phyloP scores from a whole-genome alignment of 305 asterid genomes.

The Ilex paraguariensis region DNA sequence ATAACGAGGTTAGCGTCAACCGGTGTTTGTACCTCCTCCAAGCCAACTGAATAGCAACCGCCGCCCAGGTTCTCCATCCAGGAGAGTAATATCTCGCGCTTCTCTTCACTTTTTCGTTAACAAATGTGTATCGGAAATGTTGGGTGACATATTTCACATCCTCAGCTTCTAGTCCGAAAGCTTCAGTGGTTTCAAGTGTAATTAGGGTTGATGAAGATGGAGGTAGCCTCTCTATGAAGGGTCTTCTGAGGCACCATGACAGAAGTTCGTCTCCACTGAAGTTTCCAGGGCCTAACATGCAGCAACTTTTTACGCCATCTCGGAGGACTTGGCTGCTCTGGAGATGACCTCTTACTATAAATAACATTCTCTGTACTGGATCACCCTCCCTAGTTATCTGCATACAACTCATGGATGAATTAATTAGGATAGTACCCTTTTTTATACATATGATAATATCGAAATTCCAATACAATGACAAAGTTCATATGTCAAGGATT shows the following conservation, averaged over 20 bases:
- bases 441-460: no score
- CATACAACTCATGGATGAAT: neutral
- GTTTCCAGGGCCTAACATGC: constrained; percentile 98
- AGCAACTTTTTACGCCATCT: constrained; percentile 78
- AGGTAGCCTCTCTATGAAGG: constrained; percentile 85
- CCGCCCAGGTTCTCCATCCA: constrained; percentile 98
- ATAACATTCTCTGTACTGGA: constrained; percentile 87
- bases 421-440: no score
- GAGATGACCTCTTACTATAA: constrained; percentile 92
- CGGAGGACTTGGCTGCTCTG: constrained; percentile 94
- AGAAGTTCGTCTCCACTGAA: constrained; percentile 97
- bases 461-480: no score
- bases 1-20: constrained; percentile 67
- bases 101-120: constrained; percentile 81
- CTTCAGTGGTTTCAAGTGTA: constrained; percentile 88
- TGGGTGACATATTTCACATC: constrained; percentile 93
- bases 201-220: constrained; percentile 71
- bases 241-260: constrained; percentile 90
- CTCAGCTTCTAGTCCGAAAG: constrained; percentile 87
- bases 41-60: constrained; percentile 91
- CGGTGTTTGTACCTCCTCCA: constrained; percentile 87
- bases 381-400: constrained; percentile 93
- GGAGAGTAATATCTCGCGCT: constrained; percentile 95
- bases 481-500: no score
- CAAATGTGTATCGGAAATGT: constrained; percentile 89